Evolutionary conservation across 176 grass and related monocot genomes (phyloP), one percentile per base, ranked within the genome.

Genomic region (Secale cereale): DNA sequence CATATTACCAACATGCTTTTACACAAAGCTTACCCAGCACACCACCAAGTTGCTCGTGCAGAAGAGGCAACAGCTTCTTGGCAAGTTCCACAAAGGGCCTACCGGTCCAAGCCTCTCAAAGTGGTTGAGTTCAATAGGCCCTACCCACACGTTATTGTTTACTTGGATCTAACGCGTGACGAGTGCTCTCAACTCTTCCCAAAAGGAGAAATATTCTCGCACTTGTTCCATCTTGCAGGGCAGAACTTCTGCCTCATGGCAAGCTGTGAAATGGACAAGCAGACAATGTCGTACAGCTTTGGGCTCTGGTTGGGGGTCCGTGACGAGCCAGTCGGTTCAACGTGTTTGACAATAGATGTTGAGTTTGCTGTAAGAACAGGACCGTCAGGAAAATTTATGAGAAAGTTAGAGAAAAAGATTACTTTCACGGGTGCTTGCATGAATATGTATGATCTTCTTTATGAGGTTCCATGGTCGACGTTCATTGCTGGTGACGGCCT

Each of bases 71-170:
- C 39, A 10, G 9, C 9, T 10, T 40, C 10, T 40, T 40, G 39
- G 39, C 9, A 40, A 40, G 9, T 40, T 40, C 2, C 10, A 2
- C 2, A 40, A 2, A 1, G 94, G 28, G 80, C 94, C 36, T 97
- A 97, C 90, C 90, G 90, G 83, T 94, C 87, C 70, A 91, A 92
- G 15, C 92, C 90, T 30, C 48, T 94, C 33, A 94, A 94, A 82
- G 92, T 94, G 5, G 90, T 94, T 3, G 94, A 90, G 78, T 94
- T 97, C 80, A 90, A 97, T 59, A 23, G 83, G 25, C 94, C 94
- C 26, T 89, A 81, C 67, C 92, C 88, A 8, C 88, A 97, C 62
- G 90, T 92, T 77, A 94, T 94, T 25, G 90, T 87, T 43, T 97
- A 90, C 83, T 82, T 92, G 81, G 94, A 97, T 66, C 86, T 97